Evolutionary conservation across 1,139 yeast species (phyloP), one percentile per base, ranked within the genome.

Genomic region (Debaryomyces nepalensis): DNA sequence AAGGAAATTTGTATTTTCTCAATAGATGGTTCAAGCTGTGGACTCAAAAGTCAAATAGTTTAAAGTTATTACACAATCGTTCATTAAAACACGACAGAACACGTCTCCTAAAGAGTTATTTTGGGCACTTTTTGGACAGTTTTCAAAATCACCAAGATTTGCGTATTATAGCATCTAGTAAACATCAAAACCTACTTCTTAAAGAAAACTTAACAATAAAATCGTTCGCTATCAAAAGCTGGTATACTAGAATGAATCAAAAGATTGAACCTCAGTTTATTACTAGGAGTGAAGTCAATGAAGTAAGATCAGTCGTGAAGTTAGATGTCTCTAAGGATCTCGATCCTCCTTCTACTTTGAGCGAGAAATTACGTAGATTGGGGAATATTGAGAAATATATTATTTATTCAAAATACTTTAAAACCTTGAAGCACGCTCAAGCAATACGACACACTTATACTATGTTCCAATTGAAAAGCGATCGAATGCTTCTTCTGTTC

Each of bases 401-500:
- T 39, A 24, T 50, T 4, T 35, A 44, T 9, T 26, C 39, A 18
- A 55, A 51, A 30, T 51, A 42, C 19, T 48, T 61, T 21, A 27
- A 33, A 1, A 45, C 34, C n/a, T 60, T 65, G 65, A 38, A 22
- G 16, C 35, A 39, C 10, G 33, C 44, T 3, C 33, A 37, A 18
- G n/a, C 35, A 3, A 44, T 54, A 11, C 40, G 40, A 4, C 22
- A 8, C 4, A 37, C 44, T 2, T 37, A 40, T 4, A 35, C 40
- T 2, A 37, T 38, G 12, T 49, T 52, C n/a, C 47, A 41, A 29
- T 10, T 15, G 4, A 38, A 37, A 3, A 48, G 46, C 24, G 41
- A 54, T 26, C 5, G 3, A 4, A 16, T 27, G 2, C 40, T 57
- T n/a, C 10, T 48, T 7, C 23, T 23, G 8, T 45, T 48, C 21